Evolutionary conservation across 305 asterid genomes (phyloP).

Genomic region (Fraxinus dipetala): DNA sequence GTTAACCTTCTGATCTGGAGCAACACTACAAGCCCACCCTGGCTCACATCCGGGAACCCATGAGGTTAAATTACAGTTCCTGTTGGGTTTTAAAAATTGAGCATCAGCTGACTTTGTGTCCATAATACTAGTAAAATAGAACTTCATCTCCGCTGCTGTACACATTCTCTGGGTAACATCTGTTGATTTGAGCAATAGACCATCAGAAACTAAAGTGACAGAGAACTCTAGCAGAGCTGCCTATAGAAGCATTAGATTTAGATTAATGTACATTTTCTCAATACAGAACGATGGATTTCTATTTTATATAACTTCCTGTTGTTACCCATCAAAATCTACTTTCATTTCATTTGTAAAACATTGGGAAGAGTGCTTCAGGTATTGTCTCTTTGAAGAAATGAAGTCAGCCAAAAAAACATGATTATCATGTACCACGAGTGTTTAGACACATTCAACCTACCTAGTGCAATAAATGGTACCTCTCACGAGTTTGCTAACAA

Average conservation of each 20-base stretch:
- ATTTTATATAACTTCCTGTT: background rate
- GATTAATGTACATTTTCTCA: background rate
- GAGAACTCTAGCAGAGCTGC: background rate
- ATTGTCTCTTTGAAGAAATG: background rate
- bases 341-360: background rate
- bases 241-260: background rate
- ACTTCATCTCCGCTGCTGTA: conserved; percentile 93
- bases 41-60: conserved; percentile 98
- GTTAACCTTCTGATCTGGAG: conserved; percentile 55
- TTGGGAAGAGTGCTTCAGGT: background rate
- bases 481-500: background rate
- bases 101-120: conserved; percentile 51
- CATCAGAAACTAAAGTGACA: conserved; percentile 23
- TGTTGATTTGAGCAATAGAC: conserved; percentile 43
- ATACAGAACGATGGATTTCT: conserved; percentile 2
- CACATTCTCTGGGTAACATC: conserved; percentile 81
- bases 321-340: background rate
- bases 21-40: conserved; percentile 82
- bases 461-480: background rate
- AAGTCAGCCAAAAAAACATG: background rate
- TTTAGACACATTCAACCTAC: background rate
- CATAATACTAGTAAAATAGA: conserved; percentile 77
- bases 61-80: conserved; percentile 76
- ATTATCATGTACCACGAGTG: background rate
- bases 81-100: conserved; percentile 71